Base-by-base conservation (phyloP, 2,329 filamentous ascomycete species). In the Xylaria sp. region DNA sequence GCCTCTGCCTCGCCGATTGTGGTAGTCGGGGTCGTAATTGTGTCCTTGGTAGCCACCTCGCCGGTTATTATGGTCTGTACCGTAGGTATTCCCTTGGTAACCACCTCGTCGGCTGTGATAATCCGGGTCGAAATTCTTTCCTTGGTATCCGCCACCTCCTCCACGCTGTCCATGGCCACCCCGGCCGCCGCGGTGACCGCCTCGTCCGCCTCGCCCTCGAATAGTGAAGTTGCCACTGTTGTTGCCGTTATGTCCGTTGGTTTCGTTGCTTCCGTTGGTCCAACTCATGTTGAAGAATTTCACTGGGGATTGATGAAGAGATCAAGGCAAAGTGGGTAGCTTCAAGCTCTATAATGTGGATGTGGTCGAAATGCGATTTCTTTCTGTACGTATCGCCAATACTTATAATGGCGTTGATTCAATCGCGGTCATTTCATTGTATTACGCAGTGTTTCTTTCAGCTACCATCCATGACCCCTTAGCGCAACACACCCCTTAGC, bases 111-210 rank as follows among this genome's bases (percentile, higher is more conserved):
- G 23, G 1, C n/a, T 59, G 17, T 49, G 19, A 43, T 57, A 61
- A 28, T 64, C 50, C 12, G 61, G 61, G 49, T 64, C 28, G 28
- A 31, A 31, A 9, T 31, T 31, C 9, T 9, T 31, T 9, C 28
- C 28, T 31, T 31, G 4, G 28, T 31, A 31, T 4, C 28, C 28
- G n/a, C n/a, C n/a, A n/a, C n/a, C n/a, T n/a, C n/a, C n/a, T n/a
- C n/a, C n/a, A n/a, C n/a, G n/a, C n/a, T n/a, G n/a, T n/a, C n/a
- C n/a, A n/a, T n/a, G n/a, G n/a, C n/a, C n/a, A n/a, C n/a, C n/a
- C n/a, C n/a, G n/a, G n/a, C n/a, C n/a, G n/a, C n/a, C n/a, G n/a
- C n/a, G n/a, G n/a, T n/a, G n/a, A n/a, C n/a, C n/a, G n/a, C n/a
- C n/a, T n/a, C 28, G 28, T 31, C 9, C 28, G 5, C 28, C 5